phyloP scores from a whole-genome alignment of 2,329 filamentous ascomycete species.

The Ceratocystis eucalypticola region DNA sequence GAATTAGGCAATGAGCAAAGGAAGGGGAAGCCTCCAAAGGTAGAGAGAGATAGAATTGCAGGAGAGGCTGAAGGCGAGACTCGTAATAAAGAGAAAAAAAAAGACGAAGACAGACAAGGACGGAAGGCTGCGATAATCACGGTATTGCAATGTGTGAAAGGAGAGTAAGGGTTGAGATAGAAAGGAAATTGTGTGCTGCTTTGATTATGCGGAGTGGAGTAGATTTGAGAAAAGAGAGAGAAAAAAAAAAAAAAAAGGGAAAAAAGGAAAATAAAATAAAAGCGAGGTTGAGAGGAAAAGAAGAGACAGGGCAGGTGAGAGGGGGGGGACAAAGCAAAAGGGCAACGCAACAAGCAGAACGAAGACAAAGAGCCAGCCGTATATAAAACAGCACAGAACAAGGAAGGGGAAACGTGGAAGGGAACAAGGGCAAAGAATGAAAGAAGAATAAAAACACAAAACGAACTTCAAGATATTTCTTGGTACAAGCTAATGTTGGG shows the following conservation, averaged over 20 bases:
- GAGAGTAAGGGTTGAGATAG: constrained; percentile 8
- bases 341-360: not conserved
- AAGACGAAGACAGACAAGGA: not conserved
- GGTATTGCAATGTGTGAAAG: constrained; percentile 4
- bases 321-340: not conserved
- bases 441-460: not conserved
- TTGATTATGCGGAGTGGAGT: constrained; percentile 6
- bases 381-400: not conserved
- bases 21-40: not conserved
- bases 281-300: not conserved
- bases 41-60: not conserved
- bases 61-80: not conserved
- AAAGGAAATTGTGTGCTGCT: constrained; percentile 8
- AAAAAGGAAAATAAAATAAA: constrained; percentile 2
- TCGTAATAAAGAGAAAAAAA: not conserved
- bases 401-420: not conserved
- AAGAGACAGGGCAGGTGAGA: not conserved
- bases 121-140: not conserved
- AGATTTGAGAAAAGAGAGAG: constrained; percentile 6
- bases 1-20: not conserved
- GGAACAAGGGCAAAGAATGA: not conserved
- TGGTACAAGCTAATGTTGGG: not conserved
- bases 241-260: not conserved
- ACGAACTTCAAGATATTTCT: not conserved
- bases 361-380: not conserved